Base-by-base conservation (phyloP, 345 rosid genomes). In the Nephelium lappaceum region DNA sequence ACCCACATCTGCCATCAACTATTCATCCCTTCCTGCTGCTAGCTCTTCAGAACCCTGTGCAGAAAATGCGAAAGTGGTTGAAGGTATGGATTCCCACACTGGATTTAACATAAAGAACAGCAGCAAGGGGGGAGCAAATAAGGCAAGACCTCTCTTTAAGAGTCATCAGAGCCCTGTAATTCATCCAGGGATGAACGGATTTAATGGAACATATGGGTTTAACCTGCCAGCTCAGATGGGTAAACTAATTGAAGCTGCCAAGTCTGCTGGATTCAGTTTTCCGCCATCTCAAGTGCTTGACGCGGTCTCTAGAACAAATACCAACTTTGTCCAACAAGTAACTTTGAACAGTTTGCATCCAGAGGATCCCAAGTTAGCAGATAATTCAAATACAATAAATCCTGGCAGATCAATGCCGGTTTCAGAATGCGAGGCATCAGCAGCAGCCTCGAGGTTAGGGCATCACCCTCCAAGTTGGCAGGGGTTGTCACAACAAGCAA, bases 171-270 rank as follows among this genome's bases (percentile, higher is more conserved):
- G 41, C 78, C 71, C 75, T 4, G 27, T 8, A 27, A 39, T 71
- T 72, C 81, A 60, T 77, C 84, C 78, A 5, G 83, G 83, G 67
- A 75, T 81, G 74, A 89, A 89, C 71, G 93, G 92, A 39, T 71
- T 81, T 47, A 89, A 81, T 66, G 79, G 84, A 19, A 64, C 81
- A 21, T 79, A 77, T 79, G 85, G 87, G 31, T 76, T 82, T 70
- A 83, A 75, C 80, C 71, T 80, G 39, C 72, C 88, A 64, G 69
- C 84, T 61, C 86, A 88, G 38, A 82, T 42, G 77, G 87, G 79
- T 18, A 85, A 85, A 83, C 55, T 75, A 25, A 69, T 65, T 4
- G 85, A 83, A 25, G 77, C 82, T 19, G 42, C 70, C 45, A 68
- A 78, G 68, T 71, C 85, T 49, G 66, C 83, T 65, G 86, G 89